phyloP scores from a whole-genome alignment of 1,139 yeast species.

The Taphrina populina region DNA sequence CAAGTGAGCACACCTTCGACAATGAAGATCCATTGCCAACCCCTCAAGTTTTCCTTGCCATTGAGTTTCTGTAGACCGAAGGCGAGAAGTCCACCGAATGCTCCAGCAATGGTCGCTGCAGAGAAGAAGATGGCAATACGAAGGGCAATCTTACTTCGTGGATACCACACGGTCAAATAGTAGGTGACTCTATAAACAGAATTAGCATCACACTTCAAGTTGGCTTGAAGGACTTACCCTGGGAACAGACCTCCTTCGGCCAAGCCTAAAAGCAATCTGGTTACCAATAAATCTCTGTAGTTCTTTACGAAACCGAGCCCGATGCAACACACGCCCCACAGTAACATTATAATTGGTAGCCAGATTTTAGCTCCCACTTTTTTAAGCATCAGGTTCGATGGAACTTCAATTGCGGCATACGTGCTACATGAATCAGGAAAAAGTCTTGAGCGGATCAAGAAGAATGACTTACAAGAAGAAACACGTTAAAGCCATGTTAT shows the following conservation, averaged over 20 bases:
- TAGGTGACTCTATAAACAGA: slow-evolving; percentile 41
- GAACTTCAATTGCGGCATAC: slow-evolving; percentile 63
- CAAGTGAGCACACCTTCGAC: slow-evolving; percentile 71
- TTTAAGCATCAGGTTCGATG: slow-evolving; percentile 64
- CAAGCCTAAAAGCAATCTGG: slow-evolving; percentile 59
- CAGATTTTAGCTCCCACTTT: slow-evolving; percentile 63
- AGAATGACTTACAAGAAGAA: slow-evolving; percentile 25
- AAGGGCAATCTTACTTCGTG: slow-evolving; percentile 64
- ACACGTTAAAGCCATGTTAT: slow-evolving; percentile 47
- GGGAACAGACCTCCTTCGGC: slow-evolving; percentile 66
- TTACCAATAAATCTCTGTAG: slow-evolving; percentile 58
- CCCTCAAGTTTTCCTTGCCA: slow-evolving; percentile 58
- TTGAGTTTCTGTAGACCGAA: slow-evolving; percentile 32
- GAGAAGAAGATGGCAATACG: slow-evolving; percentile 66
- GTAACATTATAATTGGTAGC: slow-evolving; percentile 43
- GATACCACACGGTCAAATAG: slow-evolving; percentile 46
- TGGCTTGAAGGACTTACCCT: slow-evolving; percentile 40
- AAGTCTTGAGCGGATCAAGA: slow-evolving; percentile 41
- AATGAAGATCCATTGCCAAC: slow-evolving; percentile 52
- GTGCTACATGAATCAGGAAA: slow-evolving; percentile 68
- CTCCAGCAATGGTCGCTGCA: slow-evolving; percentile 73
- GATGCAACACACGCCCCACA: slow-evolving; percentile 45
- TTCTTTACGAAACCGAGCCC: slow-evolving; percentile 59
- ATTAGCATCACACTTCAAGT: background rate
- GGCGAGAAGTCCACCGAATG: slow-evolving; percentile 76